Evolutionary conservation across 176 grass and related monocot species (phyloP).

Genomic region (Miscanthus lutarioriparius): DNA sequence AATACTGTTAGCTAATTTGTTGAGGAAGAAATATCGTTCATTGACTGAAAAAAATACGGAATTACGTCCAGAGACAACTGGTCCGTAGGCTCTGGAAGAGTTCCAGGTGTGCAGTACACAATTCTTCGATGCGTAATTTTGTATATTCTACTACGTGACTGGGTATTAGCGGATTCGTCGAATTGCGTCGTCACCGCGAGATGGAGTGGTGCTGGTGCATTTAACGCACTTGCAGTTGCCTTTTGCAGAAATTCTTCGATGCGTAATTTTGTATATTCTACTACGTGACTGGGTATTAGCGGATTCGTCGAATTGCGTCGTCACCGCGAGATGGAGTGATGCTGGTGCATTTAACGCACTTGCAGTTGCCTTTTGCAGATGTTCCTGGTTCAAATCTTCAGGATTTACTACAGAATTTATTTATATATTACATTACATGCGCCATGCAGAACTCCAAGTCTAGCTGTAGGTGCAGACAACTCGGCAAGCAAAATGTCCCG

Average conservation of each 20-base stretch:
- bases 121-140: background rate
- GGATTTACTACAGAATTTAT: background rate
- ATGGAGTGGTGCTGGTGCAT: background rate
- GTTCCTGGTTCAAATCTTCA: background rate
- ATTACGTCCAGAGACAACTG: background rate
- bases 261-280: background rate
- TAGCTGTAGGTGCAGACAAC: background rate
- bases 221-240: background rate
- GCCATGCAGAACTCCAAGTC: background rate
- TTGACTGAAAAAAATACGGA: too few relatives aligned
- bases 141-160: too few relatives aligned
- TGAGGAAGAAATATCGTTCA: too few relatives aligned
- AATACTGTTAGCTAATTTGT: too few relatives aligned
- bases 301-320: background rate
- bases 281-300: background rate
- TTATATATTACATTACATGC: background rate
- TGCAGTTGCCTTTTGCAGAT: background rate
- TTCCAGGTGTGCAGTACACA: background rate
- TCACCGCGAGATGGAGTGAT: background rate
- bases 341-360: slow-evolving; percentile 1
- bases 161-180: too few relatives aligned
- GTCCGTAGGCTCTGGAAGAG: background rate
- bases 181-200: background rate
- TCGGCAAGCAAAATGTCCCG: background rate
- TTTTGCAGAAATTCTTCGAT: background rate